Conservation (phyloP, 192 early-diverging fungal species). For the Mortierella hygrophila region DNA sequence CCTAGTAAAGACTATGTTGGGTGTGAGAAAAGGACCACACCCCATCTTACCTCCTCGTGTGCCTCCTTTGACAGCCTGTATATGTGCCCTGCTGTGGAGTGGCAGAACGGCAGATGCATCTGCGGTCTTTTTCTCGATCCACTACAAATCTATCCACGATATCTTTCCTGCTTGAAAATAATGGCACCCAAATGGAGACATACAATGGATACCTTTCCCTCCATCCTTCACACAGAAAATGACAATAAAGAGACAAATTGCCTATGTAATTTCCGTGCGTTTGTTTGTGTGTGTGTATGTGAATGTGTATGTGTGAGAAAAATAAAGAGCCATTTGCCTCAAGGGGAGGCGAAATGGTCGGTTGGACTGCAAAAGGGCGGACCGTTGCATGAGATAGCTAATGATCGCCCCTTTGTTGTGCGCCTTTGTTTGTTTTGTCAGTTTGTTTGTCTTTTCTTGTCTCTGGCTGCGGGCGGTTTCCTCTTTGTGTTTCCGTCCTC, state of each 20-base stretch:
- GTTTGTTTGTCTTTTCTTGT: neutral
- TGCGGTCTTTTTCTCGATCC: neutral
- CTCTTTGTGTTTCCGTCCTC: neutral
- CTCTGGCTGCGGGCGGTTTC: neutral
- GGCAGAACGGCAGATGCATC: neutral
- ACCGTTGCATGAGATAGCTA: neutral
- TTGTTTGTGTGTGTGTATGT: neutral
- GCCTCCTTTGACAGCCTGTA: too few species aligned
- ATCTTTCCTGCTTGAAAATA: neutral
- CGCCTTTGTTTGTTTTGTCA: neutral
- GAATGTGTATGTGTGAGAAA: neutral
- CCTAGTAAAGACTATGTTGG: constrained; percentile 6
- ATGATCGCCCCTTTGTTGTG: neutral
- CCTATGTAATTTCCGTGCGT: neutral
- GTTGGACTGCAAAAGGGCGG: neutral
- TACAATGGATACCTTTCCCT: neutral
- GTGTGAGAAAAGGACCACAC: constrained; percentile 4
- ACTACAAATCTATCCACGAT: neutral
- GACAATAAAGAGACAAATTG: neutral
- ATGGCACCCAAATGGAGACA: neutral
- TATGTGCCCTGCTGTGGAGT: neutral
- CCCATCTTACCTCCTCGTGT: neutral
- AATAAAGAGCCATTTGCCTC: neutral
- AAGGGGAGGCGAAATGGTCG: neutral
- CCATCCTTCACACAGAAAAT: too few species aligned